phyloP scores from a whole-genome alignment of 2,329 filamentous ascomycete genomes.

The Gremmenia infestans region DNA sequence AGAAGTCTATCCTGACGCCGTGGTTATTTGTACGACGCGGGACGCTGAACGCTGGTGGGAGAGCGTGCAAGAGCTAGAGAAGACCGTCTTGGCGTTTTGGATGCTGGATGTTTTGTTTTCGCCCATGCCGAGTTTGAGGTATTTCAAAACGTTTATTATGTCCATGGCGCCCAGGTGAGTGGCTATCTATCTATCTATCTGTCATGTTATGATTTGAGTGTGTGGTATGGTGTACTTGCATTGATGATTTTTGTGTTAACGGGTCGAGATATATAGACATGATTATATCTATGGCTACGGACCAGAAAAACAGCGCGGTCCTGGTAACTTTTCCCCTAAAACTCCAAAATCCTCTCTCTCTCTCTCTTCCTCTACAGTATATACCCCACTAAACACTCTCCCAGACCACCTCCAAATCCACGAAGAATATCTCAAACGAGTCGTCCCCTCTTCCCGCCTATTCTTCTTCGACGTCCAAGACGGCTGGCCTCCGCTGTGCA shows the following conservation, averaged over 20 bases:
- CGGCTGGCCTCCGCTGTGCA: constrained; percentile 34
- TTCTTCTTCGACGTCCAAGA: constrained; percentile 17
- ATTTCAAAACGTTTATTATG: constrained; percentile 8
- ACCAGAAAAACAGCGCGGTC: too few relatives aligned
- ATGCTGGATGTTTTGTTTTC: constrained; percentile 5
- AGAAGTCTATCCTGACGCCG: constrained; percentile 28
- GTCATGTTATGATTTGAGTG: too few relatives aligned
- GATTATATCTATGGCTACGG: too few relatives aligned
- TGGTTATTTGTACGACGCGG: constrained; percentile 29
- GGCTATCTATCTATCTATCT: background rate
- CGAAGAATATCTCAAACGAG: constrained; percentile 9
- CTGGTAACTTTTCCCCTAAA: too few relatives aligned
- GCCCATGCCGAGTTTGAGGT: constrained; percentile 13
- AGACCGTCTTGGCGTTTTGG: constrained; percentile 7
- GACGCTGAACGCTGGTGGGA: constrained; percentile 27
- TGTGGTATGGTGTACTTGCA: too few relatives aligned
- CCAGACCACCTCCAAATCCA: constrained; percentile 11
- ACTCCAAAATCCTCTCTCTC: too few relatives aligned
- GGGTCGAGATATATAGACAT: too few relatives aligned
- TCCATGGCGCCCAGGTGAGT: background rate
- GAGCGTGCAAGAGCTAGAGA: constrained; percentile 7
- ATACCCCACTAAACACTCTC: too few relatives aligned
- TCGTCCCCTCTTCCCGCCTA: constrained; percentile 9
- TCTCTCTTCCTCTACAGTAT: too few relatives aligned
- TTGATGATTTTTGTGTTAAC: too few relatives aligned